Evolutionary conservation across 2,329 filamentous ascomycete species (phyloP), one percentile per base, ranked within the genome.

Genomic region (Huntiella moniliformis): DNA sequence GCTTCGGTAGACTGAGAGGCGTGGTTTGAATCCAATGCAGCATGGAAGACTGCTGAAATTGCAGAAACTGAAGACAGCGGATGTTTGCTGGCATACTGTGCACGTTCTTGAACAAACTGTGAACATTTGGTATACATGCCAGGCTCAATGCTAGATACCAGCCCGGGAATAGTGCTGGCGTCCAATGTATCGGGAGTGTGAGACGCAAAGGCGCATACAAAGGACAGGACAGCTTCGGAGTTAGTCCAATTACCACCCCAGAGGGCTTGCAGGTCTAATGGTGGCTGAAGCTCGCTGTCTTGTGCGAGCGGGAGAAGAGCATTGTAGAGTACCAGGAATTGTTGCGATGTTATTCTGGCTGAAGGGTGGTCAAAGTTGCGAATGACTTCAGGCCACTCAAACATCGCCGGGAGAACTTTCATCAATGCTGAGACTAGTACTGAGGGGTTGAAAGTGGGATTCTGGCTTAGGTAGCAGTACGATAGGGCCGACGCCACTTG

Each of bases 161-260:
- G 70, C 32, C 80, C 76, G 1, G 86, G 88, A 49, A 96, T 91
- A 33, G 81, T 82, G 10, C 78, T 81, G 3, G 84, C 81, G 58
- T 96, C 86, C 18, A 94, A 70, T 55, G 87, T 74, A 22, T 83
- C 74, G 0, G 79, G 71, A 10, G 73, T 74, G 47, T 87, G 71
- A 3, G 82, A 82, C 16, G 88, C 70, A 58, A 88, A 95, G 13
- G 86, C 86, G 52, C 81, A 80, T 45, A 96, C 74, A 58, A 96
- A 95, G n/a, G 87, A 92, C 33, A 98, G 66, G 53, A 96, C 88
- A 0, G 91, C 84, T 51, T 93, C 78, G 11, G 81, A 74, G 53
- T 92, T 75, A 51, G 79, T 76, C 88, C 92, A 98, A 51, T 74
- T 67, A 55, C 87, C 87, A 49, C 87, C 87, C 87, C 91, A 96